Base-by-base conservation (phyloP, 2,329 filamentous ascomycete species). In the Mycogone perniciosa region DNA sequence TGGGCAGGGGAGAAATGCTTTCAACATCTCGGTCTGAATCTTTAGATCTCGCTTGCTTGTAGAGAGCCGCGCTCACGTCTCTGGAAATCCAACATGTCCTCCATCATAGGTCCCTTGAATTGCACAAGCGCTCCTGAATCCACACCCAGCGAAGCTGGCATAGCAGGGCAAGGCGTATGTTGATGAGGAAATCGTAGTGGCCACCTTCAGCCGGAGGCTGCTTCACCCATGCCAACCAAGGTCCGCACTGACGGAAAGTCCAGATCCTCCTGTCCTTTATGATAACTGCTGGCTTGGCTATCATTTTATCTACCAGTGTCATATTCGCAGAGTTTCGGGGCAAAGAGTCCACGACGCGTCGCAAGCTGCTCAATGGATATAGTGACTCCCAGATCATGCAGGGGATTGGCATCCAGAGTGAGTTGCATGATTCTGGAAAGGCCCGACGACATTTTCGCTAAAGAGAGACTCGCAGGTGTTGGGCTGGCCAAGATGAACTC, bases 361-460 rank as follows among this genome's bases (percentile, higher is more conserved):
- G 83, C 46, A 85, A 85, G 62, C 72, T 87, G 2, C 76, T 87
- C 44, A 79, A 77, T 61, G 76, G 79, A 54, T 81, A 85, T 67
- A 81, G 77, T 13, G 83, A 87, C 65, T 82, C 86, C 61, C 82
- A 86, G 64, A 81, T 86, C 63, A 70, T 86, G 49, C 82, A 81
- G 13, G 82, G 84, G 38, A 85, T 86, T 62, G 82, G 79, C n/a
- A 79, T 87, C 51, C 82, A 86, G 62, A 73, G 72, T 58, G 46
- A 44, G 61, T 53, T 29, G 29, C 38, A 30, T 44, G 29, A n/a
- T 20, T 20, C 20, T 20, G 20, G 31, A 41, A 39, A 52, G 41
- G 35, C 45, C 45, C 45, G 40, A 46, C 35, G 44, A 48, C 46
- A 42, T 46, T 39, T 31, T 49, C 20, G 50, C 44, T 26, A 20